phyloP scores from a whole-genome alignment of 2,329 filamentous ascomycete species.

The Beauveria pseudobassiana region DNA sequence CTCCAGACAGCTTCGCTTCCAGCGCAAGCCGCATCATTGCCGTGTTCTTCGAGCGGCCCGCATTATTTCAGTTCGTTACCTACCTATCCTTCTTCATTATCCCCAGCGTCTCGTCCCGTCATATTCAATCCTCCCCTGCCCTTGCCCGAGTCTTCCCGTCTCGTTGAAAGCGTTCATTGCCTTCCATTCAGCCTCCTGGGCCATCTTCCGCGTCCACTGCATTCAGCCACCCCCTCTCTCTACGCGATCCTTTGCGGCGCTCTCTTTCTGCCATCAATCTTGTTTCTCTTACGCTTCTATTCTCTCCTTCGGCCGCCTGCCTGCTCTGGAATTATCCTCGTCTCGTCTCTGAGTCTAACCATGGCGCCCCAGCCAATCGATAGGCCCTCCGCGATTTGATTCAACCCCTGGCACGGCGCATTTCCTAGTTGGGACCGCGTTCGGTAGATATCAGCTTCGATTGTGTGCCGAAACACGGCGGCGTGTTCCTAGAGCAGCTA shows the following conservation, averaged over 20 bases:
- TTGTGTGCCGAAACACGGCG: background rate
- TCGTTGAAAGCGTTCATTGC: background rate
- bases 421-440: background rate
- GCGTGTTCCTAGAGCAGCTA: background rate
- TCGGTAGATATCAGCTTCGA: background rate
- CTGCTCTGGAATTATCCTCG: background rate
- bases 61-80: slow-evolving; percentile 12
- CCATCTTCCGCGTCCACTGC: background rate
- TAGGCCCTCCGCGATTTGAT: slow-evolving; percentile 2
- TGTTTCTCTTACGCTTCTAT: background rate
- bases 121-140: slow-evolving; percentile 4
- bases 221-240: background rate
- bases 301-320: background rate
- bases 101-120: background rate
- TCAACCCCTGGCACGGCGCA: background rate
- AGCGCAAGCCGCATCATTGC: slow-evolving; percentile 9
- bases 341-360: slow-evolving; percentile 5
- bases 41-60: slow-evolving; percentile 1
- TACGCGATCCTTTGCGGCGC: background rate
- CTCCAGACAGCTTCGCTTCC: slow-evolving; percentile 1
- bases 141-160: background rate
- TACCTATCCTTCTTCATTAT: slow-evolving; percentile 1
- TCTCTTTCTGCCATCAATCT: slow-evolving; percentile 3
- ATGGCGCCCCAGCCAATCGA: slow-evolving; percentile 1
- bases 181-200: background rate